Base-by-base conservation (phyloP, 495 filamentous ascomycete genomes). In the Lophiostoma macrostomum region DNA sequence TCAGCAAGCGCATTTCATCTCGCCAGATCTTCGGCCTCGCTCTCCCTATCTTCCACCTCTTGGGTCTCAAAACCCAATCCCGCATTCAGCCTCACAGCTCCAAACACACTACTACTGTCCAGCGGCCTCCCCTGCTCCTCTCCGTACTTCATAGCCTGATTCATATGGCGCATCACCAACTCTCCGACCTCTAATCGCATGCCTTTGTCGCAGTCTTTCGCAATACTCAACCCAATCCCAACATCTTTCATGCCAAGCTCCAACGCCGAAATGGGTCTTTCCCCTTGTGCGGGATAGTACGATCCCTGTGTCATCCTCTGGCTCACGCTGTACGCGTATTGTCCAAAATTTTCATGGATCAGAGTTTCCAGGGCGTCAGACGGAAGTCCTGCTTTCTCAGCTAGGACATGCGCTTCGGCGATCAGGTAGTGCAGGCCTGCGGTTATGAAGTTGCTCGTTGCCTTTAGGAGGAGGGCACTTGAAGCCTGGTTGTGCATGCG, bases 341-440 rank as follows among this genome's bases (percentile, higher is more conserved):
- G 64, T 7, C 76, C 77, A 60, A 79, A 80, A 2, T 73, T 76
- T 35, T 77, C 72, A 2, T 69, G 69, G 32, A 80, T 76, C 40
- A 80, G 64, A 47, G 70, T 67, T 41, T 80, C 76, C 64, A 80
- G 73, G 7, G 69, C 66, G 13, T 61, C 67, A 1, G 71, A 71
- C n/a, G 76, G 76, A 4, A 81, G 68, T 1, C 75, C 76, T 0
- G 74, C 74, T 59, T 75, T 75, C 59, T 79, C 76, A 16, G 76
- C 76, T 53, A 80, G 76, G 19, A 79, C 75, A 52, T 80, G 76
- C 1, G 74, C 72, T 61, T 80, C 77, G 5, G 72, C 72, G 31
- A 79, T 73, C 7, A 57, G 38, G 37, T 38, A 48, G 45, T 50
- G 50, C 7, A 57, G 31, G 1, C 44, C 37, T 3, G 53, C 37